These are phyloP conservation scores for Aureobasidium pullulans DNA, from an alignment of 2,329 filamentous ascomycete species.

Conservation along the genomic window DNA sequence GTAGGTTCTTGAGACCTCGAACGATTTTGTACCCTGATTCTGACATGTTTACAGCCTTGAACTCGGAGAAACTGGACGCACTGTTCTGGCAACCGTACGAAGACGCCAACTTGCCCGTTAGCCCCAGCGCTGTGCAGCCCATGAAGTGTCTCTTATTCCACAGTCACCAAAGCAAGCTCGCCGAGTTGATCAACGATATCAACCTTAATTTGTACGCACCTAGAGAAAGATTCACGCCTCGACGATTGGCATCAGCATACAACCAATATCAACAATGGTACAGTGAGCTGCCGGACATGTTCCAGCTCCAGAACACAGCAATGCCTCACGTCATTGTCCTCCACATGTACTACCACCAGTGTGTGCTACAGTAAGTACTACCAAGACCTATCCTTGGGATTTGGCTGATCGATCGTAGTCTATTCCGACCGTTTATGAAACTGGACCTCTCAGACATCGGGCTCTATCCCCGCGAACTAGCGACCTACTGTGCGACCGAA, in stretches of 20 bases:
- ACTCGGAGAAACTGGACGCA: slow-evolving; percentile 20
- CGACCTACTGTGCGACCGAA: slow-evolving; percentile 43
- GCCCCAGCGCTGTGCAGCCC: slow-evolving; percentile 60
- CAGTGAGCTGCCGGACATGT: slow-evolving; percentile 55
- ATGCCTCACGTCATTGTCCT: slow-evolving; percentile 66
- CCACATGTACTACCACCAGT: slow-evolving; percentile 31
- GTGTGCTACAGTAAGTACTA: slow-evolving; percentile 59
- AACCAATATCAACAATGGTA: slow-evolving; percentile 67
- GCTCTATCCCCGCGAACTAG: slow-evolving; percentile 58
- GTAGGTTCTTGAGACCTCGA: slow-evolving; percentile 22
- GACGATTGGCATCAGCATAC: slow-evolving; percentile 57
- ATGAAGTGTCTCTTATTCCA: slow-evolving; percentile 44
- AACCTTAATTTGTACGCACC: slow-evolving; percentile 67
- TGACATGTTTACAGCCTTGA: slow-evolving; percentile 4
- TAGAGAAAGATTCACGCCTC: slow-evolving; percentile 55
- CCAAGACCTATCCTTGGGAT: slow-evolving; percentile 47
- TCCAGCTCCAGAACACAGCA: slow-evolving; percentile 60
- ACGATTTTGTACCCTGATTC: slow-evolving; percentile 7
- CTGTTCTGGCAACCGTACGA: slow-evolving; percentile 31
- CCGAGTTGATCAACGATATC: slow-evolving; percentile 65
- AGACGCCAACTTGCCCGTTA: slow-evolving; percentile 30
- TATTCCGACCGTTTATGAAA: slow-evolving; percentile 68
- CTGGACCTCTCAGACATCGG: slow-evolving; percentile 50
- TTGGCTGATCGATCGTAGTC: slow-evolving; percentile 39
- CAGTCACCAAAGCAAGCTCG: slow-evolving; percentile 59